phyloP scores from a whole-genome alignment of 2,329 filamentous ascomycete genomes.

The Fusarium praegraminearum region DNA sequence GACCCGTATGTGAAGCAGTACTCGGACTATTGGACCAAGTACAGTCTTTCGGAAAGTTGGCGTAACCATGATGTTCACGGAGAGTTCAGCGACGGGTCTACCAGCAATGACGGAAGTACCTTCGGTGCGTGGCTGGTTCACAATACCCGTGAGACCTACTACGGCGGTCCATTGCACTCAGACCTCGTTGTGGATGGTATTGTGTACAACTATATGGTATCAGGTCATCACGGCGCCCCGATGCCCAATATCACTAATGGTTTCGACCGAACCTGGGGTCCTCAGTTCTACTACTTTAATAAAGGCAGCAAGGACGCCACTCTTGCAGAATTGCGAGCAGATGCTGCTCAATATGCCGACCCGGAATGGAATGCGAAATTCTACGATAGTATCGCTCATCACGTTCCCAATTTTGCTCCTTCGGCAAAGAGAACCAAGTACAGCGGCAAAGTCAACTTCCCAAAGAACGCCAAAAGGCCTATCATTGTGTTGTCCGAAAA shows the following conservation, averaged over 20 bases:
- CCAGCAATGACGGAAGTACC: constrained; percentile 61
- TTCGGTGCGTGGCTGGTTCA: constrained; percentile 72
- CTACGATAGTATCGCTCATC: constrained; percentile 29
- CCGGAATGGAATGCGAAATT: constrained; percentile 37
- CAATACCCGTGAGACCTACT: constrained; percentile 72
- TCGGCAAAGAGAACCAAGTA: constrained; percentile 20
- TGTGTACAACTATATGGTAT: constrained; percentile 71
- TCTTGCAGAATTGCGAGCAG: constrained; percentile 17
- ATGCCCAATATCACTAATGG: constrained; percentile 72
- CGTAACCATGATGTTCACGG: constrained; percentile 69
- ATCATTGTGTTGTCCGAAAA: constrained; percentile 63
- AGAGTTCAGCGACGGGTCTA: constrained; percentile 52
- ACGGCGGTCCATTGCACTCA: constrained; percentile 69
- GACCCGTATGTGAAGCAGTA: constrained; percentile 66
- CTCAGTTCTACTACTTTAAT: constrained; percentile 73
- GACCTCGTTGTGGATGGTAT: constrained; percentile 73
- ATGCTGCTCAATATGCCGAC: constrained; percentile 31
- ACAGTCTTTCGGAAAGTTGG: constrained; percentile 69
- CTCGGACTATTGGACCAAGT: constrained; percentile 73
- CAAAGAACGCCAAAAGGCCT: constrained; percentile 45
- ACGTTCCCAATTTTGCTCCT: constrained; percentile 30
- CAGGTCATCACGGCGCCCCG: constrained; percentile 71
- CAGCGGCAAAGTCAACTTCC: constrained; percentile 33
- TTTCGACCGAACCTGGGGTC: constrained; percentile 73
- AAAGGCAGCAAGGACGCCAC: constrained; percentile 22